Evolutionary conservation across 2,329 filamentous ascomycete species (phyloP).

Genomic region (Calonectria pseudoturangicola): DNA sequence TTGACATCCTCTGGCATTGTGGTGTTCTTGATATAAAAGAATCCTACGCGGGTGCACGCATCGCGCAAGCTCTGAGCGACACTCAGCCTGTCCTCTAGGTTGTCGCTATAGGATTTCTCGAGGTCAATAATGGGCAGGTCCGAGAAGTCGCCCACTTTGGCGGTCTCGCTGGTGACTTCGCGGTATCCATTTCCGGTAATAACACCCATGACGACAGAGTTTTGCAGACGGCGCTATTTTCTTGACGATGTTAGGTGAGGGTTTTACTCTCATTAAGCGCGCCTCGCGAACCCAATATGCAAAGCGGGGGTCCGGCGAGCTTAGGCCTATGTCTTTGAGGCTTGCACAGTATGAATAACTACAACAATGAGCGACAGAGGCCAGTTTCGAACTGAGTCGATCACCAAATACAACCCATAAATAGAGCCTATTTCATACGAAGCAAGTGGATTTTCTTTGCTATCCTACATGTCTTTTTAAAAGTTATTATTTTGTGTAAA

Average conservation of each 20-base stretch:
- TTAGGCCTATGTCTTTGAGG: background rate
- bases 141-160: slow-evolving; percentile 7
- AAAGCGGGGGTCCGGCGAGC: slow-evolving; percentile 19
- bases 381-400: background rate
- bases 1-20: slow-evolving; percentile 13
- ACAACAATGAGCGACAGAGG: background rate
- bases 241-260: slow-evolving; percentile 21
- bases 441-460: no score
- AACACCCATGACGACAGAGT: slow-evolving; percentile 12
- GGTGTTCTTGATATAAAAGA: slow-evolving; percentile 25
- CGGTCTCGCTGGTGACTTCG: slow-evolving; percentile 5
- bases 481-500: no score
- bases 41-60: slow-evolving; percentile 20
- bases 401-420: background rate
- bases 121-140: slow-evolving; percentile 15
- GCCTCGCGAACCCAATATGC: slow-evolving; percentile 22
- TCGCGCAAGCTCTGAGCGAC: slow-evolving; percentile 16
- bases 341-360: background rate
- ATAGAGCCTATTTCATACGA: background rate
- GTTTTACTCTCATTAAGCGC: slow-evolving; percentile 20
- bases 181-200: slow-evolving; percentile 6
- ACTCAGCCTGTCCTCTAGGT: slow-evolving; percentile 14
- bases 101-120: slow-evolving; percentile 23
- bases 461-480: no score
- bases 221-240: slow-evolving; percentile 21